Evolutionary conservation across 208 protist species (phyloP), one percentile per base, ranked within the genome.

Genomic region (Acanthamoeba castellanii): DNA sequence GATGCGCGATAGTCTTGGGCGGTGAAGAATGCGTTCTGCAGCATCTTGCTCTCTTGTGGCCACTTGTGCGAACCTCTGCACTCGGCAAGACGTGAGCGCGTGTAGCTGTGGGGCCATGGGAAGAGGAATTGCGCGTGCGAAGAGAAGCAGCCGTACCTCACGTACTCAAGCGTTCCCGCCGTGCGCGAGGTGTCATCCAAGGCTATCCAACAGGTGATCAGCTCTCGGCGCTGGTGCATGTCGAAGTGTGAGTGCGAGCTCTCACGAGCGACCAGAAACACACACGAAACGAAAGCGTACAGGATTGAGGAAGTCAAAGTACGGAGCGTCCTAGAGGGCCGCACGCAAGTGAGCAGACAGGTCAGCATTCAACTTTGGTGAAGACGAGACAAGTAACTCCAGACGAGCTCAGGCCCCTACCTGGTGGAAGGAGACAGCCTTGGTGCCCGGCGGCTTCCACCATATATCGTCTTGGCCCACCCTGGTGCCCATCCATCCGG

Each of bases 141-240:
- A 18, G 27, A 34, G 34, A 76, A 14, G 14, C 9, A 76, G 37
- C 8, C 32, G 34, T 42, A 87, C 78, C 78, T 57, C 78, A 66
- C 94, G 55, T 96, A 96, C 76, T 96, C 66, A 4, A 96, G 84
- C 11, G 89, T 92, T 6, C 95, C 95, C 4, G 87, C 91, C 2
- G 57, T 81, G 4, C 37, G 34, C 20, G 89, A 89, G 50, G 92
- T 84, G 57, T 96, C 57, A 34, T 96, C 95, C 47, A 96, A 57
- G 20, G 95, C 85, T 27, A 96, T 96, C 95, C 95, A 96, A n/a
- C 88, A 88, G 5, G 95, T 96, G 20, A 96, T 27, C 18, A 89
- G 34, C n/a, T 95, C 64, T 8, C 87, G 61, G 4, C 88, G 42
- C 82, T 95, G 50, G 9, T 3, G 34, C 9, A 13, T 16, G 30